Evolutionary conservation across 176 grass and related monocot species (phyloP).

Genomic region (Hsuehochloa calcarea): DNA sequence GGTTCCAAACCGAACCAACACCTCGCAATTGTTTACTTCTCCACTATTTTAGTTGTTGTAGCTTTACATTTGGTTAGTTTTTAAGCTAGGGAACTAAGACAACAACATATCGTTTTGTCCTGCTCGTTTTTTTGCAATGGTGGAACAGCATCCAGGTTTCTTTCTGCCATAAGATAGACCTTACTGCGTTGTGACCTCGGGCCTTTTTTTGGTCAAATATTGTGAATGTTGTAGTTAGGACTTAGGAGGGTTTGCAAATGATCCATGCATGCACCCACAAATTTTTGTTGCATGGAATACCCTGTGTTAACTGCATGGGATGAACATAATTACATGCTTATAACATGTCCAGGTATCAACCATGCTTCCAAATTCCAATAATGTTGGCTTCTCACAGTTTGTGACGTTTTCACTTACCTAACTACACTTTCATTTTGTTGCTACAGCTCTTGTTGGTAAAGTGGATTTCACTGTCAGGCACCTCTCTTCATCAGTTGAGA

Average conservation of each 20-base stretch:
- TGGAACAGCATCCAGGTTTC: background rate
- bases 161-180: background rate
- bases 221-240: background rate
- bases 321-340: background rate
- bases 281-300: background rate
- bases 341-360: background rate
- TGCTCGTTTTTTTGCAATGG: background rate
- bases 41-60: background rate
- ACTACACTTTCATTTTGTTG: conserved; percentile 6
- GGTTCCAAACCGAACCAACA: too few relatives aligned
- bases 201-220: background rate
- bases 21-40: background rate
- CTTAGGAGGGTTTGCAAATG: background rate
- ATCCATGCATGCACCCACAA: background rate
- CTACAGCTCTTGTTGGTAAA: conserved; percentile 82
- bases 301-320: background rate
- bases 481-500: conserved; percentile 69
- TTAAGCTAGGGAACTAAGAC: background rate
- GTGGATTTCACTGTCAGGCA: conserved; percentile 99
- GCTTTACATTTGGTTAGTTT: conserved; percentile 4
- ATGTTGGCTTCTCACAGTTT: background rate
- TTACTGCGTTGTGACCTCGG: background rate
- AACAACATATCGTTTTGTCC: background rate
- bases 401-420: background rate
- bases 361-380: background rate